phyloP scores from a whole-genome alignment of 208 protist genomes.

The Leishmania major region DNA sequence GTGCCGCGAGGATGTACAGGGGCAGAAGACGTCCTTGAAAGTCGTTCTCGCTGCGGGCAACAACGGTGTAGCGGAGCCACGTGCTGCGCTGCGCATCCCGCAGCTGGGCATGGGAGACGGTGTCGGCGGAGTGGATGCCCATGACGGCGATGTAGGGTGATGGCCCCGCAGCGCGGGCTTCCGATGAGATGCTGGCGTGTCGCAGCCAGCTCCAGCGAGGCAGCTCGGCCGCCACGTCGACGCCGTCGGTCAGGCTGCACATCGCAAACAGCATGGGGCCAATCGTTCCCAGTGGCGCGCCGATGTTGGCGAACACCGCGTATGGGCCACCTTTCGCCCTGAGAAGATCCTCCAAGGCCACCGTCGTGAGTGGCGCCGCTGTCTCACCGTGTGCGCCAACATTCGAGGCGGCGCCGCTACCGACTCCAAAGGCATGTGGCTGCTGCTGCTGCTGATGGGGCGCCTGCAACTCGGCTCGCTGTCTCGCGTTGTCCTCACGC shows the following conservation, averaged over 20 bases:
- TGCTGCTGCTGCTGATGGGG: neutral
- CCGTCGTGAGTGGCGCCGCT: neutral
- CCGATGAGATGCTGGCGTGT: neutral
- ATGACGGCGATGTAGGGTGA: constrained; percentile 21
- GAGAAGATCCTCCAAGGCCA: neutral
- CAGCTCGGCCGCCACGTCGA: constrained; percentile 10
- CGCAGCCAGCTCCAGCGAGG: constrained; percentile 23
- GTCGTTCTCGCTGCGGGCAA: constrained; percentile 10
- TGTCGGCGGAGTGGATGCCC: constrained; percentile 23
- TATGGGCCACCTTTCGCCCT: neutral
- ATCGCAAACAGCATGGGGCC: constrained; percentile 29
- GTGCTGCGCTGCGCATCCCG: constrained; percentile 16
- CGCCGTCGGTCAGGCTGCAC: constrained; percentile 23
- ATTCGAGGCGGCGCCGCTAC: neutral
- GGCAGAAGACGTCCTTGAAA: constrained; percentile 23
- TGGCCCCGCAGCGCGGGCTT: neutral
- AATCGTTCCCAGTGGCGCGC: constrained; percentile 19
- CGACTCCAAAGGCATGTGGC: neutral
- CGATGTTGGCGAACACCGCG: constrained; percentile 12
- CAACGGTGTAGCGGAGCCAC: constrained; percentile 17
- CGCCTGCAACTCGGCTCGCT: neutral
- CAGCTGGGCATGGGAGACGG: constrained; percentile 2
- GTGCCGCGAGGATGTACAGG: constrained; percentile 17
- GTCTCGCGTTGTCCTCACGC: neutral
- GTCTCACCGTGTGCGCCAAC: neutral